phyloP scores from a whole-genome alignment of 345 rosid genomes.

The Salix purpurea region DNA sequence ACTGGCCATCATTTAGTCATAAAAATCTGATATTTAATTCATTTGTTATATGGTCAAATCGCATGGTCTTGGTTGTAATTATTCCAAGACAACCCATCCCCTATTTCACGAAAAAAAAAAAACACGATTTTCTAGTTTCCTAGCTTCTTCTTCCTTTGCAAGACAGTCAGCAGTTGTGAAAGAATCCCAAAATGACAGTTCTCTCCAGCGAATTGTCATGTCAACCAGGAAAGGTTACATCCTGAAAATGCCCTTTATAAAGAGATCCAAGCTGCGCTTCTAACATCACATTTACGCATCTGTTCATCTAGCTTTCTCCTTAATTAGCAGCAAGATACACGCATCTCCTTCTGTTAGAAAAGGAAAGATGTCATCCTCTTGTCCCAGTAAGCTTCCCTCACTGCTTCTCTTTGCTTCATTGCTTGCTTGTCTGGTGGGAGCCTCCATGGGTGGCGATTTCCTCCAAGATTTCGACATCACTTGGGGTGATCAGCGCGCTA shows the following conservation, averaged over 20 bases:
- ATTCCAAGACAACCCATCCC: neutral
- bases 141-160: neutral
- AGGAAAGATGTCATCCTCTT: neutral
- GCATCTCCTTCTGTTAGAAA: neutral
- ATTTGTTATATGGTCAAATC: neutral
- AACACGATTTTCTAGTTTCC: neutral
- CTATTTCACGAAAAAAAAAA: too few species aligned
- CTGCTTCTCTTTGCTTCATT: neutral
- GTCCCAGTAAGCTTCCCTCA: neutral
- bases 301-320: neutral
- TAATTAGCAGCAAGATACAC: neutral
- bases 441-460: constrained; percentile 1
- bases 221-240: neutral
- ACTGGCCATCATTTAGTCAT: neutral
- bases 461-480: constrained; percentile 7
- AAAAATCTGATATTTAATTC: neutral
- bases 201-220: neutral
- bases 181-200: neutral
- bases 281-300: neutral
- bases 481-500: constrained; percentile 7
- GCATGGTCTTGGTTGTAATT: neutral
- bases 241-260: neutral
- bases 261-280: neutral
- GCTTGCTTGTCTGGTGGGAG: neutral
- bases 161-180: neutral